phyloP scores from a whole-genome alignment of 306 rosid genomes.

The Malus sieversii region DNA sequence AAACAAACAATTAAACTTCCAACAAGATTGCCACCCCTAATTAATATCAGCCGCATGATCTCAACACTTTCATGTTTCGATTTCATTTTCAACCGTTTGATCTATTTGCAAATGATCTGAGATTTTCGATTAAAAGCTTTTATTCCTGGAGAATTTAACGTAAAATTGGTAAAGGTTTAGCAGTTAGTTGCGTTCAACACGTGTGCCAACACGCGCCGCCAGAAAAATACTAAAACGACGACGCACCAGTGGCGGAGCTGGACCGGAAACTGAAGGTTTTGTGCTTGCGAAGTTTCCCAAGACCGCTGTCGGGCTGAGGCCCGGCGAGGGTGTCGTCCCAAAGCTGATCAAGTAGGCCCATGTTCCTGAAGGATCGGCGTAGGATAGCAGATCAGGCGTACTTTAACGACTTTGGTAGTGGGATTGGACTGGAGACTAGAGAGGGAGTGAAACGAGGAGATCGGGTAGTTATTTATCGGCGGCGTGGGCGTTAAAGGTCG shows the following conservation, averaged over 20 bases:
- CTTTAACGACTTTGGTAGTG: no score
- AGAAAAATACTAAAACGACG: neutral
- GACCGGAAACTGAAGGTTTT: constrained; percentile 35
- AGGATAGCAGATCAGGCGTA: neutral
- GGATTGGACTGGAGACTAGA: neutral
- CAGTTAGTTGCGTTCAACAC: neutral
- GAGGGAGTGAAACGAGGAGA: fast-evolving
- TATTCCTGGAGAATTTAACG: neutral
- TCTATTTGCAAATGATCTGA: neutral
- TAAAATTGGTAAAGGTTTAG: neutral
- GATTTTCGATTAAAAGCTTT: neutral
- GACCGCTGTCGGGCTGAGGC: constrained; percentile 76
- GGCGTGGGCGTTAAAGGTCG: constrained; percentile 39
- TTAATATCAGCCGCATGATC: neutral
- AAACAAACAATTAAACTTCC: neutral
- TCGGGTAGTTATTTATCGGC: constrained; percentile 36
- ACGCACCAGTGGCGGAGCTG: constrained; percentile 62
- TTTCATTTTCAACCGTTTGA: neutral
- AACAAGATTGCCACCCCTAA: neutral
- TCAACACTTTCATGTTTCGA: neutral
- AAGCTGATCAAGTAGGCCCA: constrained; percentile 88
- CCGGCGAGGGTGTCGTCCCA: constrained; percentile 99
- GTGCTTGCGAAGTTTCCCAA: constrained; percentile 74
- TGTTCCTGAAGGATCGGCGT: neutral
- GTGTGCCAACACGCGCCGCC: neutral